These are phyloP conservation scores for Botrytis squamosa DNA, from an alignment of 2,329 filamentous ascomycete species.

Conservation along the genomic window DNA sequence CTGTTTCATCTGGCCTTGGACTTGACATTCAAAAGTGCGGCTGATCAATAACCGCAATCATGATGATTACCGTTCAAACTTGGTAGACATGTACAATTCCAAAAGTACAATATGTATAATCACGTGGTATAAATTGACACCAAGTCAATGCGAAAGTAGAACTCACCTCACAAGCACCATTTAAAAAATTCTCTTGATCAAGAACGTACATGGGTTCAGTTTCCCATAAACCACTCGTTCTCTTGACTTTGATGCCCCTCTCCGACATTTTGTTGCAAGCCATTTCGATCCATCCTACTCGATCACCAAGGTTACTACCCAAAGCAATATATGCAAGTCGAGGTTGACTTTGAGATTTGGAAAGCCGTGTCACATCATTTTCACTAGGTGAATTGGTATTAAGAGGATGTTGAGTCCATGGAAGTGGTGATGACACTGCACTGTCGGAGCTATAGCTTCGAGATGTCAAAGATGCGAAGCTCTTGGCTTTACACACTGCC, in stretches of 20 bases:
- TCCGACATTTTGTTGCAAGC: constrained; percentile 77
- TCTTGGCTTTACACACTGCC: background rate
- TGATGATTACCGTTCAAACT: background rate
- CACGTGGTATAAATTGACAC: background rate
- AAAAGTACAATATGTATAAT: background rate
- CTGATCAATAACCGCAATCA: background rate
- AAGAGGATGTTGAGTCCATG: constrained; percentile 20
- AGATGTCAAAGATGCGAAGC: background rate
- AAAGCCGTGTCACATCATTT: background rate
- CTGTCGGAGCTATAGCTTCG: constrained; percentile 11
- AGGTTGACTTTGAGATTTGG: background rate
- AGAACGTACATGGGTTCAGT: constrained; percentile 96
- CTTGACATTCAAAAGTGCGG: background rate
- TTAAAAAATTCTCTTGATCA: constrained; percentile 85
- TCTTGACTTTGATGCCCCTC: constrained; percentile 68
- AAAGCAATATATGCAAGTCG: constrained; percentile 74
- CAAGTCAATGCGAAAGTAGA: background rate
- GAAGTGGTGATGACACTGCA: background rate
- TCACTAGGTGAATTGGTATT: background rate
- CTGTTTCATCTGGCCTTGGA: background rate
- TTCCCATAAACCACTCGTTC: constrained; percentile 89
- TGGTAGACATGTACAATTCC: background rate
- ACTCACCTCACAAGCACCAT: constrained; percentile 86
- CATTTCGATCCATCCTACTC: constrained; percentile 78
- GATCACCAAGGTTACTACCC: constrained; percentile 89